Conservation (phyloP, 2,329 filamentous ascomycete species). For the Onygena corvina region DNA sequence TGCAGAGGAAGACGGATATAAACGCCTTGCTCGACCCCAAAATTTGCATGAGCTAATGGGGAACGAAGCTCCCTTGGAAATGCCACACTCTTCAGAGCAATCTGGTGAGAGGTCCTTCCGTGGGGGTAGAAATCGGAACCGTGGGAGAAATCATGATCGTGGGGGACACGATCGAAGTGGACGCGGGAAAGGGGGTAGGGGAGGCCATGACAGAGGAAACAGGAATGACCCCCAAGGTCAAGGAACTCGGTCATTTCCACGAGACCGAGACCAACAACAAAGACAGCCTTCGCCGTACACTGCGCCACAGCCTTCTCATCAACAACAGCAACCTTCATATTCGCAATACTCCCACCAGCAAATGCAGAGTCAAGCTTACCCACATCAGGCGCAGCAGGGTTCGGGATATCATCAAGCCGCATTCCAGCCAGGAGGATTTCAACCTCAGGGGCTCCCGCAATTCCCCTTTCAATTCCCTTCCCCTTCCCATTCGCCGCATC, state of each 20-base stretch:
- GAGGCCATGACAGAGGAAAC: conserved; percentile 8
- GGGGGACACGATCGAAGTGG: conserved; percentile 24
- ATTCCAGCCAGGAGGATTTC: conserved; percentile 20
- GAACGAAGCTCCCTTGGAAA: conserved; percentile 29
- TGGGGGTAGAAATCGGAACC: conserved; percentile 39
- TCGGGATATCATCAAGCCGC: conserved; percentile 13
- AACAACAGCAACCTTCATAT: conserved; percentile 13
- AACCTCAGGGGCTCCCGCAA: conserved; percentile 14
- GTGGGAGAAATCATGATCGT: conserved; percentile 20
- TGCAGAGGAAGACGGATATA: conserved; percentile 46
- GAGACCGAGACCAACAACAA: conserved; percentile 19
- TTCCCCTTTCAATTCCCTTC: conserved; percentile 24
- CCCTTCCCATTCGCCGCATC: conserved; percentile 26
- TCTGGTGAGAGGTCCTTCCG: conserved; percentile 29
- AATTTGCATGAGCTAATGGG: conserved; percentile 46
- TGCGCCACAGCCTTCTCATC: conserved; percentile 14
- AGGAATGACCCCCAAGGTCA: conserved; percentile 8
- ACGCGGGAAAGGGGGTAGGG: conserved; percentile 22
- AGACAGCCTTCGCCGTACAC: conserved; percentile 16
- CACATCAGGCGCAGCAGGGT: conserved; percentile 9
- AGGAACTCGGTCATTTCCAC: conserved; percentile 2
- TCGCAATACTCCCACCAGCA: conserved; percentile 13
- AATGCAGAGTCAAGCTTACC: too few species aligned
- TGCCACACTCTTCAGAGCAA: conserved; percentile 10
- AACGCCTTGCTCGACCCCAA: conserved; percentile 55